Conservation (phyloP, 106 monocot genomes). For the Narthecium ossifragum region DNA sequence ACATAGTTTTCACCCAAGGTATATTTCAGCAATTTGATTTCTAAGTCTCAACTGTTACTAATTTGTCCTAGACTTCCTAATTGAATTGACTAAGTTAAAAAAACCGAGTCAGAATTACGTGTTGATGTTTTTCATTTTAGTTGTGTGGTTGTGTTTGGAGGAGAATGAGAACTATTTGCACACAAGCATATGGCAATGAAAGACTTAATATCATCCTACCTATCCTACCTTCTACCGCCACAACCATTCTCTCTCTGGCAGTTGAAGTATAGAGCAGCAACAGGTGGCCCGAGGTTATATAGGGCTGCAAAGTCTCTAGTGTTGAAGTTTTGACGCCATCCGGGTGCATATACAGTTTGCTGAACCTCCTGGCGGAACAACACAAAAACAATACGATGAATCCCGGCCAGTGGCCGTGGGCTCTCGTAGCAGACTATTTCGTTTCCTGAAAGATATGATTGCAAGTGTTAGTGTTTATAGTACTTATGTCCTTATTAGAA, state of each 20-base stretch:
- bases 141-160: too few relatives aligned
- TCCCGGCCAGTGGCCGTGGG: constrained; percentile 7
- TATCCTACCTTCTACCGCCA: constrained; percentile 16
- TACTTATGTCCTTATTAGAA: not conserved
- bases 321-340: constrained; percentile 8
- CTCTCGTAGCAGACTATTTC: constrained; percentile 18
- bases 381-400: constrained; percentile 22
- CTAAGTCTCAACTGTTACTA: too few relatives aligned
- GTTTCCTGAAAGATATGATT: constrained; percentile 10
- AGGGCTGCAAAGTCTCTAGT: constrained; percentile 12
- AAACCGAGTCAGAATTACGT: too few relatives aligned
- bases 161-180: too few relatives aligned
- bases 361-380: constrained; percentile 15
- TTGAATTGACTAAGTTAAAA: too few relatives aligned
- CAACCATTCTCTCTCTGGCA: constrained; percentile 19
- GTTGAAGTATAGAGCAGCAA: constrained; percentile 25
- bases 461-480: not conserved
- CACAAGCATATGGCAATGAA: not conserved
- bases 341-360: constrained; percentile 11
- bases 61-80: too few relatives aligned
- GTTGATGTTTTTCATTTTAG: too few relatives aligned
- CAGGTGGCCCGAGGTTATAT: constrained; percentile 13
- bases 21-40: too few relatives aligned
- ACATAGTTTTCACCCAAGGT: too few relatives aligned
- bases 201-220: not conserved